Conservation (phyloP, 306 rosid genomes). For the Abrus precatorius region DNA sequence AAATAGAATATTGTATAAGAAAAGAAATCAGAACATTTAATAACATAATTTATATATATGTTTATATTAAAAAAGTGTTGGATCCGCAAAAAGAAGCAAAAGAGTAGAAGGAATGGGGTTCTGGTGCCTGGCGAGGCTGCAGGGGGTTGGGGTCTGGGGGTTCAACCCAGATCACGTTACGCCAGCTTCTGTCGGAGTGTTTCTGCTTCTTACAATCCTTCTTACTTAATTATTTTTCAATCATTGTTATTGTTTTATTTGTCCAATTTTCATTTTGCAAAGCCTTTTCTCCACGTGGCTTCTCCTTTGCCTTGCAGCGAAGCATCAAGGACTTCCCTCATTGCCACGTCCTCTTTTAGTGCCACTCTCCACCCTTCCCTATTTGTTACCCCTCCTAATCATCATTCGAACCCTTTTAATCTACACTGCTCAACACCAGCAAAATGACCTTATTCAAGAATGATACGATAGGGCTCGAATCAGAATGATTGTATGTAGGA, state of each 20-base stretch:
- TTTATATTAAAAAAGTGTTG: background rate
- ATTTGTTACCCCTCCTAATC: too few species aligned
- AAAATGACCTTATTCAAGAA: conserved; percentile 5
- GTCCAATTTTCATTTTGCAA: conserved; percentile 5
- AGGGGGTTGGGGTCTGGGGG: conserved; percentile 29
- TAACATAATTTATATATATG: background rate
- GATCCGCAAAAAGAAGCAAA: background rate
- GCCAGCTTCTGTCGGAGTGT: conserved; percentile 56
- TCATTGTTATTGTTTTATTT: conserved; percentile 4
- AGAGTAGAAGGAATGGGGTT: conserved; percentile 8
- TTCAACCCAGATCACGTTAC: conserved; percentile 39
- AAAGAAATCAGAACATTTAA: background rate
- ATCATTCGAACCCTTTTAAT: too few species aligned
- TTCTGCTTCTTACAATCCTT: background rate
- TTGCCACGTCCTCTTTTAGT: conserved; percentile 52
- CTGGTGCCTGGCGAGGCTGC: conserved; percentile 1
- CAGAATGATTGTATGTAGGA: background rate
- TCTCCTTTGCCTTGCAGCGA: conserved; percentile 47
- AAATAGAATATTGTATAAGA: background rate
- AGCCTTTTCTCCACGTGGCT: conserved; percentile 53
- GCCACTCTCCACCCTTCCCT: conserved; percentile 5
- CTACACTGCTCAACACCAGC: background rate
- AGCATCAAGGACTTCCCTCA: conserved; percentile 38
- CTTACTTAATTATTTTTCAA: background rate
- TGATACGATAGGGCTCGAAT: background rate